Percentiles rank a stretch among this genome's conserved stretches.
Evolutionary conservation across 225 moss, liverwort and hornwort genomes (phyloP).

Genomic region (Physcomitrium patens): DNA sequence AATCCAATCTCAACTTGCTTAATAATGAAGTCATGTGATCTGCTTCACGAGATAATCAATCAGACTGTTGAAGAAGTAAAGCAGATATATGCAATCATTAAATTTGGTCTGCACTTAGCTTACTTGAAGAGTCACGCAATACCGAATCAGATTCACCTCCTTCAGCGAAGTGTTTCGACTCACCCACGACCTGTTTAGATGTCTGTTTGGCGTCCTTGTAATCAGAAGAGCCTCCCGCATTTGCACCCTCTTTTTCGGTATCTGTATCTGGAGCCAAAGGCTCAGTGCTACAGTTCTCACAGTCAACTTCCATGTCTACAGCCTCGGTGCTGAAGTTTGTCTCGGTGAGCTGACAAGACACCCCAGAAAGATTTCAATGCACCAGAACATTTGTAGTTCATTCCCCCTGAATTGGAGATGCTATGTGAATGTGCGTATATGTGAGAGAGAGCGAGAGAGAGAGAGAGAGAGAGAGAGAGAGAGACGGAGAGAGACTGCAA

Average conservation of each 20-base stretch:
- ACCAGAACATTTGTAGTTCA: background rate
- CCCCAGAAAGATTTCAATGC: slow-evolving; percentile 17
- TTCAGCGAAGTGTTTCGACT: slow-evolving; percentile 18
- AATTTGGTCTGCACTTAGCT: background rate
- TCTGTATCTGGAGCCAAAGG: slow-evolving; percentile 21
- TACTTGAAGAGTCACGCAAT: slow-evolving; percentile 27
- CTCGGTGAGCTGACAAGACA: slow-evolving; percentile 26
- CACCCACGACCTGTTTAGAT: slow-evolving; percentile 20
- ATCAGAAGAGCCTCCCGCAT: slow-evolving; percentile 21
- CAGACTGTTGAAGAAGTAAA: background rate
- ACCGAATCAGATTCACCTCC: slow-evolving; percentile 19
- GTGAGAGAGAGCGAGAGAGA: background rate
- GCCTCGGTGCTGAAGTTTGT: slow-evolving; percentile 13
- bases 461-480: background rate
- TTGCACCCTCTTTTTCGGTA: background rate
- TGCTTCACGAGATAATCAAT: background rate
- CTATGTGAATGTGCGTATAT: background rate
- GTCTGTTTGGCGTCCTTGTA: slow-evolving; percentile 9
- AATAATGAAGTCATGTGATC: background rate
- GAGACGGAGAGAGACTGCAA: background rate
- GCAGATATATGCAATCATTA: background rate
- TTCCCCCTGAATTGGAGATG: background rate
- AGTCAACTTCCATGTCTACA: slow-evolving; percentile 42
- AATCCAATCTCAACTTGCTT: background rate
- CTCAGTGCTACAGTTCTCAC: slow-evolving; percentile 38